Percentiles rank a stretch among this genome's conserved stretches.
Conservation (phyloP, 352 stramenopile genomes). For the Pythium plurisporium region DNA sequence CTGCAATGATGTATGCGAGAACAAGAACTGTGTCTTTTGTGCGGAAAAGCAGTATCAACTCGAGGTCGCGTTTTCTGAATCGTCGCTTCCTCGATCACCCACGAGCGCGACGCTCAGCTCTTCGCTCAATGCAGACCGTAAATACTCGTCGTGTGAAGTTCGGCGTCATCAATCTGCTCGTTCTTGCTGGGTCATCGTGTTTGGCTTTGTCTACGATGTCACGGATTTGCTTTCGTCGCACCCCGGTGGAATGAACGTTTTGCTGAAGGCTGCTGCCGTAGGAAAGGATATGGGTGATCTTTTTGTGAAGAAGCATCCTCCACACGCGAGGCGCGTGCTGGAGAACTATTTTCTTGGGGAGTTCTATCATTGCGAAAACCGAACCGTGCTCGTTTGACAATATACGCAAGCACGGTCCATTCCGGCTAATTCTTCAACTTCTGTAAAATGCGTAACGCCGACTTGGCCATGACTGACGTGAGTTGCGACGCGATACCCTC, state of each 20-base stretch:
- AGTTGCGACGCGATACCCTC: slow-evolving; percentile 8
- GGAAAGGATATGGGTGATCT: slow-evolving; percentile 52
- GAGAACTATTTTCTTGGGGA: slow-evolving; percentile 57
- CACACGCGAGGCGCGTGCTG: slow-evolving; percentile 35
- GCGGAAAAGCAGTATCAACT: slow-evolving; percentile 75
- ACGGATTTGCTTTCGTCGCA: slow-evolving; percentile 86
- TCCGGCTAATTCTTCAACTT: slow-evolving; percentile 56
- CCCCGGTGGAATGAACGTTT: slow-evolving; percentile 72
- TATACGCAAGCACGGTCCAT: too few relatives aligned
- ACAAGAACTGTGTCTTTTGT: slow-evolving; percentile 64
- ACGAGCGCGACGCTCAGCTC: slow-evolving; percentile 1
- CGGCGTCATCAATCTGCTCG: slow-evolving; percentile 64
- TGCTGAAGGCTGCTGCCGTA: slow-evolving; percentile 48
- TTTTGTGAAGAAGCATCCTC: slow-evolving; percentile 47
- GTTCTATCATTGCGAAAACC: slow-evolving; percentile 58
- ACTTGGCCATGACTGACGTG: slow-evolving; percentile 23
- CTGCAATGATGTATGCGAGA: slow-evolving; percentile 73
- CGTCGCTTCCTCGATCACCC: slow-evolving; percentile 1
- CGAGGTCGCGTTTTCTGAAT: slow-evolving; percentile 32
- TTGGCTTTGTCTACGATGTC: slow-evolving; percentile 89
- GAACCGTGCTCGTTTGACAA: slow-evolving; percentile 21
- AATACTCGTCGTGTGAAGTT: slow-evolving; percentile 89
- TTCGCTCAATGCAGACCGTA: slow-evolving; percentile 36
- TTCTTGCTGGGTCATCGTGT: slow-evolving; percentile 90
- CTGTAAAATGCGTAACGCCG: slow-evolving; percentile 44